Conservation (phyloP, 2,329 filamentous ascomycete species). For the Neopestalotiopsis sp. region DNA sequence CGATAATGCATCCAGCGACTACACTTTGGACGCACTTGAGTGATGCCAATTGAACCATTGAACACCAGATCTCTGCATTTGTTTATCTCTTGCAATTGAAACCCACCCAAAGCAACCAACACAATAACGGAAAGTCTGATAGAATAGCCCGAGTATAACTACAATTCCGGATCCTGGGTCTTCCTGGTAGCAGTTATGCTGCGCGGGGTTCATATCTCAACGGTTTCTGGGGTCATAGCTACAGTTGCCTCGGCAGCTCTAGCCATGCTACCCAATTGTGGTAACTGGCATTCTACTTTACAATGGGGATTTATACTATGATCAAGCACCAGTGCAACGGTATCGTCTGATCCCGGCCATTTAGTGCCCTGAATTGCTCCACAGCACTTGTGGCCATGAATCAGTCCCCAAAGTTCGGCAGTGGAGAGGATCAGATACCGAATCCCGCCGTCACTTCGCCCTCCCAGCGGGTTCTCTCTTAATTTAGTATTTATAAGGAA, state of each 20-base stretch:
- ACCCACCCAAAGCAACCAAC: no score
- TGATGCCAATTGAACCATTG: no score
- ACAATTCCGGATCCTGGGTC: background rate
- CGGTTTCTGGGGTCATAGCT: background rate
- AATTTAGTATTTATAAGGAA: no score
- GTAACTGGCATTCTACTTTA: no score
- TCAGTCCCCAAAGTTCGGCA: no score
- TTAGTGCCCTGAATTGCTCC: background rate
- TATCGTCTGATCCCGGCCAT: background rate
- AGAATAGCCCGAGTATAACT: background rate
- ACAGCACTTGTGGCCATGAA: background rate
- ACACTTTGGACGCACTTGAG: no score
- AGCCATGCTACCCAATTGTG: no score
- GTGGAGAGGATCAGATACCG: background rate
- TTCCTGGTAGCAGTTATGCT: background rate
- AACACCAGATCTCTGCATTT: no score
- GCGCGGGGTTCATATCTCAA: background rate
- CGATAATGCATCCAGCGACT: no score
- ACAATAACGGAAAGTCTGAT: no score
- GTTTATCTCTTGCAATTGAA: no score
- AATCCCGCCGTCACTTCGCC: background rate
- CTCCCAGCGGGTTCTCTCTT: no score
- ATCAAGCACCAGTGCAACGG: background rate
- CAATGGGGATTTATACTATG: background rate
- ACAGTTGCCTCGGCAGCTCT: background rate